Evolutionary conservation across 257 asterid genomes (phyloP).

Genomic region (Przewalskia tangutica): DNA sequence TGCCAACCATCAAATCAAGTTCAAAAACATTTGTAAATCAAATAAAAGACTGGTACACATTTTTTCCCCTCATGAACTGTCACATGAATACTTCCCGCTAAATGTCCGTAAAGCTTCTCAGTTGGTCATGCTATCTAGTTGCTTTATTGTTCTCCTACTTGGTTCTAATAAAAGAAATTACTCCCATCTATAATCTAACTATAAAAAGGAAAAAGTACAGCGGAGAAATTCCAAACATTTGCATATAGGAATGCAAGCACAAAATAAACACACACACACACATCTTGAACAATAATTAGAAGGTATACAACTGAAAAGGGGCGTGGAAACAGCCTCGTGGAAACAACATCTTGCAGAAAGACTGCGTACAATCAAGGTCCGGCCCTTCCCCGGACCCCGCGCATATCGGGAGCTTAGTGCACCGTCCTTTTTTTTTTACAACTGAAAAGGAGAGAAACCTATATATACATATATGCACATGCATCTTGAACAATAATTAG

Average conservation of each 20-base stretch:
- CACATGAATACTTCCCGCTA: background rate
- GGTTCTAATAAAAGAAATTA: background rate
- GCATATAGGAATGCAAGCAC: background rate
- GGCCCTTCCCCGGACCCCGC: too few relatives aligned
- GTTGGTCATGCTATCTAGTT: background rate
- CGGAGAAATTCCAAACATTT: background rate
- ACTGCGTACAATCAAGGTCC: too few relatives aligned
- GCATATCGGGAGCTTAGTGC: too few relatives aligned
- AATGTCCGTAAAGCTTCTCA: background rate
- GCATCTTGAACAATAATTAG: background rate
- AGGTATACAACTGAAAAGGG: background rate
- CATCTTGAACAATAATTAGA: background rate
- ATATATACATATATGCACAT: background rate
- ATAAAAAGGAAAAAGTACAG: background rate
- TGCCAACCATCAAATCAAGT: background rate
- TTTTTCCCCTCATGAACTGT: background rate
- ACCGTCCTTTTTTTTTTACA: too few relatives aligned
- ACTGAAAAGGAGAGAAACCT: background rate
- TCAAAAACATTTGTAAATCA: background rate
- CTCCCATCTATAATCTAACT: background rate
- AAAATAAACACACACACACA: background rate
- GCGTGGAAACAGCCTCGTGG: too few relatives aligned
- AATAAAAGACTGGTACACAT: background rate
- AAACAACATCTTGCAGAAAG: too few relatives aligned
- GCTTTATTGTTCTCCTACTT: background rate